A percentile compares a stretch with the other conserved stretches of the same genome.
Conservation (phyloP, 2,329 filamentous ascomycete genomes). For the Cyanodermella asteris region DNA sequence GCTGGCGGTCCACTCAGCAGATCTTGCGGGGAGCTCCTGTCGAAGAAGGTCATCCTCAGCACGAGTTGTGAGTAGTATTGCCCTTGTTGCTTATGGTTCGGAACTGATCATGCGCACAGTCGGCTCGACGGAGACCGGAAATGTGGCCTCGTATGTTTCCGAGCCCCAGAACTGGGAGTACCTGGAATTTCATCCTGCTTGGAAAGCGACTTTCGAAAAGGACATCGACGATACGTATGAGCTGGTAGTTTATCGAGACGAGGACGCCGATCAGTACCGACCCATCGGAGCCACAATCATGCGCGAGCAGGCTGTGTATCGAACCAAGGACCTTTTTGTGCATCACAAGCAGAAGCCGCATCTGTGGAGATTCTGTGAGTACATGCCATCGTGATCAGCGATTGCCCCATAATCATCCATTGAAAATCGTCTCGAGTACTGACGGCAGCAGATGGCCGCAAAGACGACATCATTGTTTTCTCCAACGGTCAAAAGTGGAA, state of each 20-base stretch:
- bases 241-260: constrained; percentile 3
- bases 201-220: constrained; percentile 2
- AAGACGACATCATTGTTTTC: constrained; percentile 28
- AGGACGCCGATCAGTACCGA: constrained; percentile 1
- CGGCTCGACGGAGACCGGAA: constrained; percentile 1
- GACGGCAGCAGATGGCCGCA: constrained; percentile 8
- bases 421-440: too few relatives aligned
- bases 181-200: constrained; percentile 6
- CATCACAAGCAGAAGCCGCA: constrained; percentile 4
- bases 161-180: constrained; percentile 4
- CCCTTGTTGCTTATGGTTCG: too few relatives aligned
- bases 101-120: too few relatives aligned
- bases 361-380: constrained; percentile 1
- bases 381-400: too few relatives aligned
- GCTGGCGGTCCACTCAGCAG: constrained; percentile 7
- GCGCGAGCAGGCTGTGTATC: not conserved
- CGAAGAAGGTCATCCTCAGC: too few relatives aligned
- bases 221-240: constrained; percentile 6
- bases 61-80: too few relatives aligned
- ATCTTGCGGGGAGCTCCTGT: too few relatives aligned
- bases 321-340: constrained; percentile 2
- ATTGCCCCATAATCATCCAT: too few relatives aligned
- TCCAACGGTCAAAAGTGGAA: constrained; percentile 31
- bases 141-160: constrained; percentile 3
- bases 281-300: constrained; percentile 7